These are phyloP conservation scores for Lipomyces starkeyi DNA, from an alignment of 805 yeast species.

Conservation along the genomic window DNA sequence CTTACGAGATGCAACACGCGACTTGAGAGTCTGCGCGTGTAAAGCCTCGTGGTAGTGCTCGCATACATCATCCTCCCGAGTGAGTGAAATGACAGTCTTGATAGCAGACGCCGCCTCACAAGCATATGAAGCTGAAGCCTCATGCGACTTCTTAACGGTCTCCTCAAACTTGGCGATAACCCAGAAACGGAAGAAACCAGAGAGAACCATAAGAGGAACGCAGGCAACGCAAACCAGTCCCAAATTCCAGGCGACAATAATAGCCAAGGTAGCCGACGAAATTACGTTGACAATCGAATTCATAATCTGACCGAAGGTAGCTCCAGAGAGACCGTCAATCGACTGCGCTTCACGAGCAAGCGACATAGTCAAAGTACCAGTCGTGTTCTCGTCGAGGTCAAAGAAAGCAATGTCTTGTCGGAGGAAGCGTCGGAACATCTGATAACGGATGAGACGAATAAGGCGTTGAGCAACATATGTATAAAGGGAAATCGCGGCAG, in stretches of 20 bases:
- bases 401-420: constrained; percentile 44
- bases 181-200: constrained; percentile 51
- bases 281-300: constrained; percentile 48
- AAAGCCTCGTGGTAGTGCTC: constrained; percentile 41
- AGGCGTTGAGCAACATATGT: constrained; percentile 38
- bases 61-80: constrained; percentile 51
- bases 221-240: constrained; percentile 52
- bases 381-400: constrained; percentile 42
- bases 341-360: constrained; percentile 43
- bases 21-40: constrained; percentile 42
- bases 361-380: constrained; percentile 41
- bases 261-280: constrained; percentile 50
- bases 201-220: constrained; percentile 46
- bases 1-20: constrained; percentile 41
- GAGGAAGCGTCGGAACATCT: constrained; percentile 39
- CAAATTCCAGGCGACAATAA: constrained; percentile 50
- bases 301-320: constrained; percentile 44
- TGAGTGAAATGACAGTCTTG: constrained; percentile 51
- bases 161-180: constrained; percentile 47
- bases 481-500: constrained; percentile 50
- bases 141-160: constrained; percentile 49
- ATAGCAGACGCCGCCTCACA: constrained; percentile 50
- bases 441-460: constrained; percentile 40
- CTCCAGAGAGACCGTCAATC: constrained; percentile 44
- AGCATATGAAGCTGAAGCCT: constrained; percentile 50